A percentile compares a stretch with the other conserved stretches of the same genome.
These are phyloP conservation scores for Carex myosuroides DNA, from an alignment of 176 grass and related monocot genomes.

Conservation along the genomic window DNA sequence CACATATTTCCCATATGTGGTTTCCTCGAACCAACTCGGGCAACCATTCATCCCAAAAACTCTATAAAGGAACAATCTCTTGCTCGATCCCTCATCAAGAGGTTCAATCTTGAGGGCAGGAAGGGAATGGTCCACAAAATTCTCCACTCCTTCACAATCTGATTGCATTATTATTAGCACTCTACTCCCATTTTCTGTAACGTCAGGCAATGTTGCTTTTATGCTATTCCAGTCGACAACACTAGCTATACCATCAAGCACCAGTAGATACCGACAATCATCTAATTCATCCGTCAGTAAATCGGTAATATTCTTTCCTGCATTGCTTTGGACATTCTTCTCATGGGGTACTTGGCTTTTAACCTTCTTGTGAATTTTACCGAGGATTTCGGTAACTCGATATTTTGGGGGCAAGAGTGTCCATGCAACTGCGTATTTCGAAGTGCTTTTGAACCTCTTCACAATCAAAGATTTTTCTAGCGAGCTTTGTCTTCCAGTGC, in stretches of 20 bases:
- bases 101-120: background rate
- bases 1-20: background rate
- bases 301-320: background rate
- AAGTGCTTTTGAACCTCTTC: background rate
- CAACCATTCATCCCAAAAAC: background rate
- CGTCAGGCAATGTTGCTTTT: slow-evolving; percentile 12
- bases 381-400: slow-evolving; percentile 17
- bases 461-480: slow-evolving; percentile 17
- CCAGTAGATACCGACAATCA: slow-evolving; percentile 2
- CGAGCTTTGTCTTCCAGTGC: slow-evolving; percentile 23
- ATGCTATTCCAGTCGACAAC: slow-evolving; percentile 27
- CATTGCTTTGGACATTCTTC: background rate
- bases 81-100: background rate
- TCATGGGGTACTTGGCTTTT: background rate
- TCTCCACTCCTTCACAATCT: slow-evolving; percentile 13
- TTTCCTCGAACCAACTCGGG: background rate
- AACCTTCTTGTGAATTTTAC: slow-evolving; percentile 23
- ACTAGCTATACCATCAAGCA: slow-evolving; percentile 25
- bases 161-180: slow-evolving; percentile 29
- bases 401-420: slow-evolving; percentile 16
- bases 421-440: slow-evolving; percentile 5
- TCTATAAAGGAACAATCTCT: background rate
- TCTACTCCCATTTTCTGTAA: slow-evolving; percentile 2
- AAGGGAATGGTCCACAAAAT: background rate
- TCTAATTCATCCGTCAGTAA: background rate